Evolutionary conservation across 2,329 filamentous ascomycete genomes (phyloP), one percentile per base, ranked within the genome.

Genomic region (Xylaria sp.): DNA sequence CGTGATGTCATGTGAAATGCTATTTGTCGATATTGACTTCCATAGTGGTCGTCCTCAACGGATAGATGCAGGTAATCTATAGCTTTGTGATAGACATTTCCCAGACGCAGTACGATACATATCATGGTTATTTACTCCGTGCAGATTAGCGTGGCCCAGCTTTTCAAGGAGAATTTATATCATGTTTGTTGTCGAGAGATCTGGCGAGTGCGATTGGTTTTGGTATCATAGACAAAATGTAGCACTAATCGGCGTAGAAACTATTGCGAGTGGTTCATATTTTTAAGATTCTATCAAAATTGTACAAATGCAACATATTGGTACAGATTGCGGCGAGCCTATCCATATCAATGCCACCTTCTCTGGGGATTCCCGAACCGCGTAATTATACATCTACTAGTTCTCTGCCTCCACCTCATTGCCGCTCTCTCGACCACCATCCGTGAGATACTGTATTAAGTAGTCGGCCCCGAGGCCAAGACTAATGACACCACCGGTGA

Each of bases 401-500:
- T 54, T 64, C 17, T 68, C 44, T 23, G 15, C 31, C 59, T 54
- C 44, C 15, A 33, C 49, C 6, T 62, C 59, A 13, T 20, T 48
- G n/a, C 46, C 38, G 3, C 11, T 6, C 23, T 42, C 26, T 33
- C 33, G 31, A 63, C 78, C 66, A 11, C 79, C 73, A 11, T 75
- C 72, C 53, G 80, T 65, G n/a, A 77, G 62, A 71, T 87, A 88
- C 71, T 81, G 81, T 15, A 86, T 71, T n/a, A 86, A 67, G 75
- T 91, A 92, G 73, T 92, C 89, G 3, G 80, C 83, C 2, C 82
- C 85, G 65, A 92, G 74, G 1, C 90, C 89, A 2, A 85, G 66
- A 72, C 87, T 86, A 70, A 92, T 87, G 4, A 83, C 84, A 28
- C 89, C 88, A 9, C 90, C 90, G 11, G 90, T 92, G 69, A 91